Evolutionary conservation across 495 filamentous ascomycete genomes (phyloP).

Genomic region (Aspergillus nanangensis): DNA sequence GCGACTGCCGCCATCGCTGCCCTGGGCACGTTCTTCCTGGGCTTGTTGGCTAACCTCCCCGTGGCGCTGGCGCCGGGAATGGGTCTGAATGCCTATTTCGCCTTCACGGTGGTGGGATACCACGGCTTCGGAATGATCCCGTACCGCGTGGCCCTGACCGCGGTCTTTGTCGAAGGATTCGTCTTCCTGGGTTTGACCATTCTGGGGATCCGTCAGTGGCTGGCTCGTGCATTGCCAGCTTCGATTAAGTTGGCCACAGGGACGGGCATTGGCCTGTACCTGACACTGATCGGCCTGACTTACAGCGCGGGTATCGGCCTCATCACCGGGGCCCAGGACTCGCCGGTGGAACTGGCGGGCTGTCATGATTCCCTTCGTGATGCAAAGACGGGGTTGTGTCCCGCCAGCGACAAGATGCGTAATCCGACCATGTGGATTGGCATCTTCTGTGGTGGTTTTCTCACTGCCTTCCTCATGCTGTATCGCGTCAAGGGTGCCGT

Average conservation of each 20-base stretch:
- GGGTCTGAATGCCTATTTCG: constrained; percentile 82
- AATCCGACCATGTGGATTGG: constrained; percentile 78
- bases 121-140: constrained; percentile 64
- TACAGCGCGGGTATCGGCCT: constrained; percentile 76
- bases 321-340: constrained; percentile 52
- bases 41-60: constrained; percentile 65
- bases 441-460: constrained; percentile 74
- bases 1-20: constrained; percentile 76
- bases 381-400: constrained; percentile 57
- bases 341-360: constrained; percentile 66
- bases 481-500: constrained; percentile 80
- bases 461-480: constrained; percentile 74
- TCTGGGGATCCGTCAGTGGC: constrained; percentile 76
- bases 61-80: constrained; percentile 77
- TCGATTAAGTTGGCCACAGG: constrained; percentile 83
- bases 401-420: constrained; percentile 58
- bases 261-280: constrained; percentile 74
- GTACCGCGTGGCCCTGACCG: constrained; percentile 67
- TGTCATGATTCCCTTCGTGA: constrained; percentile 46
- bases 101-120: constrained; percentile 74
- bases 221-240: constrained; percentile 69
- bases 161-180: constrained; percentile 79
- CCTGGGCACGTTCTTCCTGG: constrained; percentile 68
- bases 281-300: constrained; percentile 74
- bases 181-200: constrained; percentile 67